A percentile compares a stretch with the other conserved stretches of the same genome.
These are phyloP conservation scores for Plectosphaerella cucumerina DNA, from an alignment of 2,329 filamentous ascomycete genomes.

Conservation along the genomic window DNA sequence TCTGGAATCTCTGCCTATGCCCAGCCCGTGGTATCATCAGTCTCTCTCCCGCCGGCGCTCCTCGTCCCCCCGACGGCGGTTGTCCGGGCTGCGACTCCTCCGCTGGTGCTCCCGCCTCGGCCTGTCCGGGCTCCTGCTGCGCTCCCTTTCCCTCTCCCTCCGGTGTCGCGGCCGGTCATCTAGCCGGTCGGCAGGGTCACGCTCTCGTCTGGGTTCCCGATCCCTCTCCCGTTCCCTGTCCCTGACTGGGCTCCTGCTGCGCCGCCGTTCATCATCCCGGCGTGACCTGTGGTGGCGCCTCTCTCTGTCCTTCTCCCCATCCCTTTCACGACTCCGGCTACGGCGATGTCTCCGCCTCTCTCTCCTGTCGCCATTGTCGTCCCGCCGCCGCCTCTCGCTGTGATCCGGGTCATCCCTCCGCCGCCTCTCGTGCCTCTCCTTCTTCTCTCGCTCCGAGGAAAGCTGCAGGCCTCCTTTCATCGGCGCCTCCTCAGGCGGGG, in stretches of 20 bases:
- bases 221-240: conserved; percentile 3
- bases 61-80: conserved; percentile 2
- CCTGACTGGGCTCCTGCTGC: conserved; percentile 7
- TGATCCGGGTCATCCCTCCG: conserved; percentile 16
- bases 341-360: conserved; percentile 27
- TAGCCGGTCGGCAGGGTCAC: conserved; percentile 5
- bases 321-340: conserved; percentile 26
- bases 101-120: conserved; percentile 7
- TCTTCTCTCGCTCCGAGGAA: conserved; percentile 13
- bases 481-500: conserved; percentile 16
- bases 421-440: conserved; percentile 15
- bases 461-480: conserved; percentile 13
- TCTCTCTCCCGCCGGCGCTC: conserved; percentile 4
- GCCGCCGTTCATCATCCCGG: conserved; percentile 15
- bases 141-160: not conserved
- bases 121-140: conserved; percentile 2
- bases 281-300: conserved; percentile 20
- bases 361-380: conserved; percentile 23
- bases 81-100: conserved; percentile 8
- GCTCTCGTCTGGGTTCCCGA: conserved; percentile 1
- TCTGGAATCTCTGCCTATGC: too few relatives aligned
- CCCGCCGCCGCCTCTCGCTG: conserved; percentile 23
- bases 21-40: too few relatives aligned
- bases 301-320: conserved; percentile 12
- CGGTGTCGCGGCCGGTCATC: conserved; percentile 4